Percentiles rank a stretch among this genome's conserved stretches.
phyloP scores from a whole-genome alignment of 441 rosid genomes.

The Pelargonium cotyledonis region DNA sequence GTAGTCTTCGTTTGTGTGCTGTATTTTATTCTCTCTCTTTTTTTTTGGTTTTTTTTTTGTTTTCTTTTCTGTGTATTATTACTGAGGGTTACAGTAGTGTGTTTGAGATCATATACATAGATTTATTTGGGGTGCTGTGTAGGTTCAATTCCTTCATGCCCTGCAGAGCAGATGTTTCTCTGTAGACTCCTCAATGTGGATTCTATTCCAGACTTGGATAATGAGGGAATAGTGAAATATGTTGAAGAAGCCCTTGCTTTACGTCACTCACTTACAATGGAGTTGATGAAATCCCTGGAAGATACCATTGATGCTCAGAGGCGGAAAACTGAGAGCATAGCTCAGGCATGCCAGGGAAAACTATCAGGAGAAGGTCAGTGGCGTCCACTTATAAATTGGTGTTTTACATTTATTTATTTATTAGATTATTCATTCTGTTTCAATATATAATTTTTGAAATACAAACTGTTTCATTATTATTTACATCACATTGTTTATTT shows the following conservation, averaged over 20 bases:
- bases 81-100: neutral
- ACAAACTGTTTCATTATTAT: neutral
- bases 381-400: slow-evolving; percentile 24
- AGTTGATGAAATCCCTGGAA: slow-evolving; percentile 66
- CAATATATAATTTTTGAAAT: neutral
- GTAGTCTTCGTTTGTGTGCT: neutral
- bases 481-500: slow-evolving; percentile 17
- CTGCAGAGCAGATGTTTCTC: slow-evolving; percentile 74
- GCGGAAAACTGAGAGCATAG: slow-evolving; percentile 46
- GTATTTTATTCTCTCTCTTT: slow-evolving; percentile 5
- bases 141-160: slow-evolving; percentile 71
- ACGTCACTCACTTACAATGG: slow-evolving; percentile 54
- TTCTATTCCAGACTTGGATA: slow-evolving; percentile 37
- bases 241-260: slow-evolving; percentile 59
- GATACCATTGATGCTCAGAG: slow-evolving; percentile 60
- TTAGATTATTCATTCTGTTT: slow-evolving; percentile 21
- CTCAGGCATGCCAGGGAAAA: slow-evolving; percentile 37
- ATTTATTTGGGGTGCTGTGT: slow-evolving; percentile 23
- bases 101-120: neutral
- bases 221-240: slow-evolving; percentile 38
- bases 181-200: slow-evolving; percentile 69
- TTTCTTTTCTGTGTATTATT: slow-evolving; percentile 2
- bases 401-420: slow-evolving; percentile 13
- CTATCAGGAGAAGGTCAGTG: slow-evolving; percentile 64
- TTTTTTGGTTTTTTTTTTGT: neutral